Evolutionary conservation across 108 stramenopile species (phyloP).

Genomic region (Cyclotella cryptica): DNA sequence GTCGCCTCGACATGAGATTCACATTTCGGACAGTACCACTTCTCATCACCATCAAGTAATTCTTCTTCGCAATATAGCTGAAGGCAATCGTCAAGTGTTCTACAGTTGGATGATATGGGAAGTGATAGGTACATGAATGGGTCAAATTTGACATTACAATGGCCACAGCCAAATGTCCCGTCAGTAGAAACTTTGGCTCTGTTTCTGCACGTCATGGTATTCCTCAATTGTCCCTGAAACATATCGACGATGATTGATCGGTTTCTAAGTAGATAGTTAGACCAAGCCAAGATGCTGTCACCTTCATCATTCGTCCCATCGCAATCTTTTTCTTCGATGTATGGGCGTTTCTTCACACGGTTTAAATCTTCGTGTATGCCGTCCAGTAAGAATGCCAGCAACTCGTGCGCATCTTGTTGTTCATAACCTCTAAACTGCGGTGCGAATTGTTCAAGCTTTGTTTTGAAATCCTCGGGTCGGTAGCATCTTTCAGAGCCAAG

Average conservation of each 20-base stretch:
- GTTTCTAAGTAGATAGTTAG: slow-evolving; percentile 85
- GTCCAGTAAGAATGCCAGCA: slow-evolving; percentile 87
- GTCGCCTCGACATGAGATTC: slow-evolving; percentile 79
- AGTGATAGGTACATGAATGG: slow-evolving; percentile 96
- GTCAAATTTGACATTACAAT: slow-evolving; percentile 88
- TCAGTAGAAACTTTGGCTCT: slow-evolving; percentile 19
- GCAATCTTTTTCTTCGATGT: slow-evolving; percentile 87
- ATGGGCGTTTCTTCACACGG: slow-evolving; percentile 85
- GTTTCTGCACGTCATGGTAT: slow-evolving; percentile 77
- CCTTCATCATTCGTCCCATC: slow-evolving; percentile 81
- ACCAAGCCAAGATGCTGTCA: slow-evolving; percentile 88
- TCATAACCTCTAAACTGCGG: slow-evolving; percentile 90
- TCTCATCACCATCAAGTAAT: slow-evolving; percentile 74
- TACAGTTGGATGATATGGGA: slow-evolving; percentile 61
- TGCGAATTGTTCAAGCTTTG: slow-evolving; percentile 70
- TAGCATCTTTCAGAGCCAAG: slow-evolving; percentile 51
- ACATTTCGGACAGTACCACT: slow-evolving; percentile 87
- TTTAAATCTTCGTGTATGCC: slow-evolving; percentile 96
- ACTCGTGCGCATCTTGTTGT: slow-evolving; percentile 96
- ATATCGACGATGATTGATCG: slow-evolving; percentile 91
- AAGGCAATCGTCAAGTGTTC: slow-evolving; percentile 77
- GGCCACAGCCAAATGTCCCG: slow-evolving; percentile 56
- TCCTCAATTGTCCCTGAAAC: slow-evolving; percentile 96
- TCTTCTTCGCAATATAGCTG: slow-evolving; percentile 78
- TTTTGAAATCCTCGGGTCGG: slow-evolving; percentile 71